phyloP scores from a whole-genome alignment of 73 alveolate genomes.

The Paramecium bursaria region DNA sequence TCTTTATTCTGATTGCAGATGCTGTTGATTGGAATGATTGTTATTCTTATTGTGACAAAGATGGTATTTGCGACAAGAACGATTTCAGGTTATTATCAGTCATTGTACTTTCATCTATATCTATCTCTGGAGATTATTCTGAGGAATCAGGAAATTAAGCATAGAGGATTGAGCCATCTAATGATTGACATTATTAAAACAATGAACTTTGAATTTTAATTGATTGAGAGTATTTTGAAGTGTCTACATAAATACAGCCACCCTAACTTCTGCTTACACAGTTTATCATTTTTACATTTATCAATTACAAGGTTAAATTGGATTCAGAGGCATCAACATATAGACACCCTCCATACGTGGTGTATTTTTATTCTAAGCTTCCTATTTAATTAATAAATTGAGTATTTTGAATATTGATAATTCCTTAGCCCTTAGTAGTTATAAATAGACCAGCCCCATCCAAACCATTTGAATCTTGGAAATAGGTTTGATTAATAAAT shows the following conservation, averaged over 20 bases:
- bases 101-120: too few relatives aligned
- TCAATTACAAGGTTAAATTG: not conserved
- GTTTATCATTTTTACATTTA: not conserved
- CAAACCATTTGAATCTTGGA: slow-evolving; percentile 8
- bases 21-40: too few relatives aligned
- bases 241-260: slow-evolving; percentile 31
- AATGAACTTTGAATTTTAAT: not conserved
- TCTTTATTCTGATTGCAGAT: too few relatives aligned
- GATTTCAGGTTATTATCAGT: too few relatives aligned
- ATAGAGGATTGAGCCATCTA: not conserved
- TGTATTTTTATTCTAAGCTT: slow-evolving; percentile 16
- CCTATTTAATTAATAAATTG: not conserved
- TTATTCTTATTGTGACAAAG: too few relatives aligned
- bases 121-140: too few relatives aligned
- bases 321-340: not conserved
- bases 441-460: slow-evolving; percentile 43
- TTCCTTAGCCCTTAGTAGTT: not conserved
- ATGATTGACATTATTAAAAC: slow-evolving; percentile 24
- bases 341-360: slow-evolving; percentile 36
- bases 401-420: not conserved
- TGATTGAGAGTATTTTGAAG: not conserved
- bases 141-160: not conserved
- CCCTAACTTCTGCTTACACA: slow-evolving; percentile 23
- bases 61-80: too few relatives aligned
- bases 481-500: not conserved